Percentiles rank a stretch among this genome's conserved stretches.
These are phyloP conservation scores for Brassica rapa DNA, from an alignment of 345 rosid species.

Conservation along the genomic window DNA sequence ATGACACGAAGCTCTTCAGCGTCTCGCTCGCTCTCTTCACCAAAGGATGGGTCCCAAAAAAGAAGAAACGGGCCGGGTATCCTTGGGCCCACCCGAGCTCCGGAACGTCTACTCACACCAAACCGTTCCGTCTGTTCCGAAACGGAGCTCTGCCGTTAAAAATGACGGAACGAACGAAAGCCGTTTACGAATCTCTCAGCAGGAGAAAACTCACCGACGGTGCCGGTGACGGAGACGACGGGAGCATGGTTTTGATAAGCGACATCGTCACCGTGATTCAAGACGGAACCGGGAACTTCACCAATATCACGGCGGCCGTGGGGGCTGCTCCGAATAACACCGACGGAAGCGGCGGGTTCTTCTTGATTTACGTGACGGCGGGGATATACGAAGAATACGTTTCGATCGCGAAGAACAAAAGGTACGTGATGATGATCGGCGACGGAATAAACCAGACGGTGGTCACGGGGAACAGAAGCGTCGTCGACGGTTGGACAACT, in stretches of 20 bases:
- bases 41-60: conserved; percentile 72
- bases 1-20: conserved; percentile 77
- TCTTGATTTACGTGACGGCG: conserved; percentile 66
- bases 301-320: conserved; percentile 65
- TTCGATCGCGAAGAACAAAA: conserved; percentile 69
- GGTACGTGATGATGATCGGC: conserved; percentile 81
- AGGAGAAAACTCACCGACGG: conserved; percentile 40
- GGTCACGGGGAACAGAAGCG: conserved; percentile 82
- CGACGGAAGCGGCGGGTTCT: conserved; percentile 57
- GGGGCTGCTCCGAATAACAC: conserved; percentile 76
- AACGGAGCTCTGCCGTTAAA: conserved; percentile 58
- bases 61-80: conserved; percentile 45
- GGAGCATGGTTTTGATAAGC: conserved; percentile 48
- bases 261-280: conserved; percentile 63
- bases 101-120: conserved; percentile 17
- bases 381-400: conserved; percentile 84
- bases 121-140: conserved; percentile 33
- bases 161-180: conserved; percentile 55
- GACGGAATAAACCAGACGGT: conserved; percentile 85
- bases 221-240: conserved; percentile 41
- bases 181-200: conserved; percentile 45
- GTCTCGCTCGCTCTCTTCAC: conserved; percentile 76
- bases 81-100: conserved; percentile 41
- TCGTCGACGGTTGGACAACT: conserved; percentile 87
- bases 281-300: conserved; percentile 71